Conservation (phyloP, 768 basidiomycete species). For the Gloeophyllum trabeum region DNA sequence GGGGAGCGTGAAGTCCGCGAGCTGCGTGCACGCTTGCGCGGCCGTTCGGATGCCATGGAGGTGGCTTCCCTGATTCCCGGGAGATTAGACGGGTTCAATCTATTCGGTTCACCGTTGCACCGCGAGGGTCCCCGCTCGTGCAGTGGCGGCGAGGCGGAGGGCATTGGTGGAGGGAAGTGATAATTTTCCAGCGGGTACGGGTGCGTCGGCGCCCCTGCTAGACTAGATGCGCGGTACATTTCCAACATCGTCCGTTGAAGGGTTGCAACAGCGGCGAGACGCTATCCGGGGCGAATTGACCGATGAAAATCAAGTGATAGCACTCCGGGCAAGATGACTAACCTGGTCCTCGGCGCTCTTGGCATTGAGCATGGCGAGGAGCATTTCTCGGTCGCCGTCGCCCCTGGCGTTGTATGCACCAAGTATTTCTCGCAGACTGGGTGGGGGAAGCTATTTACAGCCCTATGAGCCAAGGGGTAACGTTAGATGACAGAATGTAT, state of each 20-base stretch:
- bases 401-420: slow-evolving; percentile 77
- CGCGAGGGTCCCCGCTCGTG: not conserved
- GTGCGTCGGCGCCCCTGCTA: slow-evolving; percentile 5
- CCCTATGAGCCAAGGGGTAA: not conserved
- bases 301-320: slow-evolving; percentile 3
- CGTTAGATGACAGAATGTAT: not conserved
- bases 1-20: slow-evolving; percentile 53
- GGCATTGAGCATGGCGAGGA: slow-evolving; percentile 83
- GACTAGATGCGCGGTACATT: slow-evolving; percentile 21
- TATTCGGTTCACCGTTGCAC: not conserved
- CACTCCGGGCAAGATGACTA: slow-evolving; percentile 11
- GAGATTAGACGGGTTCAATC: no score
- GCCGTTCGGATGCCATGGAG: no score
- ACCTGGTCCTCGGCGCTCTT: slow-evolving; percentile 93
- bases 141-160: not conserved
- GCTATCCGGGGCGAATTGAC: slow-evolving; percentile 25
- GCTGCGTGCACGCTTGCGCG: no score
- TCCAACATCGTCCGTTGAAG: slow-evolving; percentile 67
- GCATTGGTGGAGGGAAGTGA: slow-evolving; percentile 1
- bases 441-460: slow-evolving; percentile 52
- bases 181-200: slow-evolving; percentile 1
- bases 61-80: no score
- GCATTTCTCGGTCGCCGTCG: slow-evolving; percentile 87
- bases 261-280: slow-evolving; percentile 58
- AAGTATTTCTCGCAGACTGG: slow-evolving; percentile 77